A percentile compares a stretch with the other conserved stretches of the same genome.
Conservation (phyloP, 1,284 basidiomycete genomes). For the Fomitiporia mediterranea region DNA sequence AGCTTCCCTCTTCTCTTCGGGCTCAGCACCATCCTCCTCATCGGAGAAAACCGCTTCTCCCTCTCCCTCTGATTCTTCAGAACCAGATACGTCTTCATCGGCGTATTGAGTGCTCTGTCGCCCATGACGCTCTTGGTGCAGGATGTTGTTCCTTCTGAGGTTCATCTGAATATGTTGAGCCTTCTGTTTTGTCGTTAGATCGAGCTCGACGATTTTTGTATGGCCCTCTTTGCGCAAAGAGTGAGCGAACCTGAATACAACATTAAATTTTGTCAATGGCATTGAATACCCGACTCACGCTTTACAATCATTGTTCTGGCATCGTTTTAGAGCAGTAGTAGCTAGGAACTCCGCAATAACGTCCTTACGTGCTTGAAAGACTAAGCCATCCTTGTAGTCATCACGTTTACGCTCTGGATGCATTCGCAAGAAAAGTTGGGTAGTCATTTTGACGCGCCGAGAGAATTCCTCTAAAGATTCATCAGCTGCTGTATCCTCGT, state of each 20-base stretch:
- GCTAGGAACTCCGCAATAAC: constrained; percentile 83
- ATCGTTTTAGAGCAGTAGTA: constrained; percentile 64
- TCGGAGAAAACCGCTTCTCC: constrained; percentile 44
- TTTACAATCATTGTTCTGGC: constrained; percentile 70
- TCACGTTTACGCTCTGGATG: constrained; percentile 55
- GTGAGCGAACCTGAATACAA: constrained; percentile 61
- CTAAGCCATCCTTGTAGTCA: constrained; percentile 83
- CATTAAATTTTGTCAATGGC: constrained; percentile 14
- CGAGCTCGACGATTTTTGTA: constrained; percentile 93
- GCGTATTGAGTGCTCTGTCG: constrained; percentile 27
- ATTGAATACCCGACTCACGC: constrained; percentile 55
- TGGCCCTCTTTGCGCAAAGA: constrained; percentile 92
- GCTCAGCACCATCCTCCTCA: constrained; percentile 42
- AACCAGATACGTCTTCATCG: constrained; percentile 47
- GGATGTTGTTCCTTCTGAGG: constrained; percentile 69
- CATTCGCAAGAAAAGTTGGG: constrained; percentile 58
- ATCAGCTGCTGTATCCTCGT: constrained; percentile 39
- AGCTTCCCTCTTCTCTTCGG: constrained; percentile 28
- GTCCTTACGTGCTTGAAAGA: constrained; percentile 85
- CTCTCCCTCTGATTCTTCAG: constrained; percentile 25
- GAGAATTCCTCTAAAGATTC: constrained; percentile 64
- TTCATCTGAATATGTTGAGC: constrained; percentile 49
- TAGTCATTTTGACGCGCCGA: constrained; percentile 69
- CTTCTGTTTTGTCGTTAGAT: constrained; percentile 80
- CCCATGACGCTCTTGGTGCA: constrained; percentile 44